Percentiles rank a stretch among this genome's conserved stretches.
These are phyloP conservation scores for Nymphaea thermarum DNA, from an alignment of 164 flowering plant species.

Conservation along the genomic window DNA sequence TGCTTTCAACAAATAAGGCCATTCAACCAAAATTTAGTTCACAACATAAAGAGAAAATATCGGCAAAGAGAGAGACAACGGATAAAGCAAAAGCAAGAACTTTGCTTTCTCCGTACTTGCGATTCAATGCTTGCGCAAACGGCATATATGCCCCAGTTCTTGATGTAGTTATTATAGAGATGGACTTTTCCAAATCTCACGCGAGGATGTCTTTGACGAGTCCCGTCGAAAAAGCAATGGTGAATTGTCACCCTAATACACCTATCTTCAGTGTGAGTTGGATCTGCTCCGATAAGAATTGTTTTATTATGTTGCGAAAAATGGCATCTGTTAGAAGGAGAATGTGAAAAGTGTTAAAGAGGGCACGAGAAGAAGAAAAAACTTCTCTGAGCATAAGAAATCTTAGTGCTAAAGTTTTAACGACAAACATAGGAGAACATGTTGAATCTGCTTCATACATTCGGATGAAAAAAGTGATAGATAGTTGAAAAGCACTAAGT, in stretches of 20 bases:
- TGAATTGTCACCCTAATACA: conserved; percentile 80
- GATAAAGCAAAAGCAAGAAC: no score
- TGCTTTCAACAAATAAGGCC: conserved; percentile 7
- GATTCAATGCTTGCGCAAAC: conserved; percentile 87
- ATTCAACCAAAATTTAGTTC: neutral
- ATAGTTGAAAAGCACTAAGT: no score
- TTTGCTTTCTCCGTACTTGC: conserved; percentile 27
- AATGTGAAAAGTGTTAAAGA: neutral
- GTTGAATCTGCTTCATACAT: no score
- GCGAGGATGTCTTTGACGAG: conserved; percentile 84
- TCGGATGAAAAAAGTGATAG: no score
- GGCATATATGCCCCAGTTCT: conserved; percentile 85
- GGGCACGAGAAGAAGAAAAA: neutral
- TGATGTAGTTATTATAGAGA: conserved; percentile 76
- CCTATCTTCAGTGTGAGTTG: conserved; percentile 60
- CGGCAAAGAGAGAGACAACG: no score
- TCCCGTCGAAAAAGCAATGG: conserved; percentile 86
- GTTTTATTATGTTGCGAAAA: conserved; percentile 72
- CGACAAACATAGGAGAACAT: no score
- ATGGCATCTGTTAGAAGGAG: conserved; percentile 40
- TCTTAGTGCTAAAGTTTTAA: no score
- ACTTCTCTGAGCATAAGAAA: no score
- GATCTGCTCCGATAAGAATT: conserved; percentile 80
- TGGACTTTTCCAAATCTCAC: conserved; percentile 81
- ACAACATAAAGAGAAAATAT: neutral